phyloP scores from a whole-genome alignment of 1,284 basidiomycete genomes.

The Rhodotorula sp. region DNA sequence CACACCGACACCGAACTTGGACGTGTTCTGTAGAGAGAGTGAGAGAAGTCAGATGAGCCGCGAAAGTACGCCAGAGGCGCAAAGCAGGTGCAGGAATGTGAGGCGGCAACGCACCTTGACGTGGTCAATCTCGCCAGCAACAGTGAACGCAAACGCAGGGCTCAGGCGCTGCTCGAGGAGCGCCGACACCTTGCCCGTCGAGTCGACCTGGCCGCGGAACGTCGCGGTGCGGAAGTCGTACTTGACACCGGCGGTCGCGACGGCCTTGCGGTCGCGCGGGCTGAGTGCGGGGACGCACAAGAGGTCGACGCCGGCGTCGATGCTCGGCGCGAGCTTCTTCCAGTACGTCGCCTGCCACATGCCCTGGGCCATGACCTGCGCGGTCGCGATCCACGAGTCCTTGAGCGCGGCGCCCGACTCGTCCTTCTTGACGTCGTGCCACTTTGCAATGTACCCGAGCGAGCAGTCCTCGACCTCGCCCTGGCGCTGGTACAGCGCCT shows the following conservation, averaged over 20 bases:
- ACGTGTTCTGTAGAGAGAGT: constrained; percentile 60
- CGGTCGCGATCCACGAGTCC: constrained; percentile 79
- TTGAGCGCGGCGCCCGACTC: constrained; percentile 28
- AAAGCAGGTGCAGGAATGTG: not conserved
- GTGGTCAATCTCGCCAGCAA: constrained; percentile 90
- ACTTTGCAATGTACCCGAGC: constrained; percentile 86
- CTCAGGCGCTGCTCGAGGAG: constrained; percentile 94
- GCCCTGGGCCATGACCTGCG: constrained; percentile 82
- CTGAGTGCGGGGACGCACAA: constrained; percentile 72
- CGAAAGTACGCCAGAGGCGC: too few species aligned
- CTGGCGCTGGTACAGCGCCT: constrained; percentile 80
- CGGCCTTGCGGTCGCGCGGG: constrained; percentile 74
- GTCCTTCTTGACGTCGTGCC: constrained; percentile 38
- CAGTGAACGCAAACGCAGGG: constrained; percentile 89
- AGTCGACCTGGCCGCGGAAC: constrained; percentile 89
- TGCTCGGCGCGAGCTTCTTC: constrained; percentile 92
- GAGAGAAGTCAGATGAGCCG: not conserved
- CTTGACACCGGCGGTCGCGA: constrained; percentile 90
- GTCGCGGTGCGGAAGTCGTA: constrained; percentile 94
- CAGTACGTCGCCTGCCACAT: constrained; percentile 92
- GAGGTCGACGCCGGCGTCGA: constrained; percentile 97
- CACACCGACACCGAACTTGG: constrained; percentile 93
- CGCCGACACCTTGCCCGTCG: constrained; percentile 89
- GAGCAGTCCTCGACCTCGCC: constrained; percentile 69
- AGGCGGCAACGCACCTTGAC: constrained; percentile 55